Evolutionary conservation across 306 rosid species (phyloP).

Genomic region (Fragaria ananassa): DNA sequence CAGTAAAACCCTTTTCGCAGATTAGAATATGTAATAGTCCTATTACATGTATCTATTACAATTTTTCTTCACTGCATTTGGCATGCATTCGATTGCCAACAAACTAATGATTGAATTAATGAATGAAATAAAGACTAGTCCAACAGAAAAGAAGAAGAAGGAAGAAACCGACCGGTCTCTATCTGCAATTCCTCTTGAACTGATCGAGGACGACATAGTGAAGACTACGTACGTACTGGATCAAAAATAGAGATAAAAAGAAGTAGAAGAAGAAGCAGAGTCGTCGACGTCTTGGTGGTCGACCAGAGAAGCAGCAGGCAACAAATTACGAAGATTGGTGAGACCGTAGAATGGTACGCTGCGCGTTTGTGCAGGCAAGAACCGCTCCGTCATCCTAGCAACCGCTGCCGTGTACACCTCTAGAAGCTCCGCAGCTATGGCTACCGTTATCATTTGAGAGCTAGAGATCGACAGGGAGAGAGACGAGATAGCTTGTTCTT

Average conservation of each 20-base stretch:
- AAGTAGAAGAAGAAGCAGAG: constrained; percentile 33
- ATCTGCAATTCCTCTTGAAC: background rate
- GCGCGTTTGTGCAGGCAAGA: constrained; percentile 26
- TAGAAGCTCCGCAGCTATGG: constrained; percentile 46
- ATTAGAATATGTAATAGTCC: no score
- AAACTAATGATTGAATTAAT: background rate
- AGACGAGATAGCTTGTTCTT: background rate
- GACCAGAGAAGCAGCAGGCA: constrained; percentile 23
- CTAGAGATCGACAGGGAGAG: background rate
- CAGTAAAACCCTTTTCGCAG: no score
- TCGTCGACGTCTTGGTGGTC: constrained; percentile 12
- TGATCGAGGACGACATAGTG: background rate
- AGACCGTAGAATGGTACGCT: constrained; percentile 23
- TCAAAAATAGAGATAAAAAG: constrained; percentile 54
- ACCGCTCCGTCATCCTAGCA: constrained; percentile 35
- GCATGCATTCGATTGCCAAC: background rate
- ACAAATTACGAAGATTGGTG: constrained; percentile 28
- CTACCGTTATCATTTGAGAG: constrained; percentile 51
- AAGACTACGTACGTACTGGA: background rate
- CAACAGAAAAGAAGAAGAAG: background rate
- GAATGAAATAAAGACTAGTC: background rate
- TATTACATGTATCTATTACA: background rate
- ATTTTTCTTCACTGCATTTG: background rate
- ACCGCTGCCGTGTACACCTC: constrained; percentile 46
- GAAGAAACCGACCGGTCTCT: background rate